Conservation (phyloP, 1,139 yeast genomes). For the Candida tropicalis region DNA sequence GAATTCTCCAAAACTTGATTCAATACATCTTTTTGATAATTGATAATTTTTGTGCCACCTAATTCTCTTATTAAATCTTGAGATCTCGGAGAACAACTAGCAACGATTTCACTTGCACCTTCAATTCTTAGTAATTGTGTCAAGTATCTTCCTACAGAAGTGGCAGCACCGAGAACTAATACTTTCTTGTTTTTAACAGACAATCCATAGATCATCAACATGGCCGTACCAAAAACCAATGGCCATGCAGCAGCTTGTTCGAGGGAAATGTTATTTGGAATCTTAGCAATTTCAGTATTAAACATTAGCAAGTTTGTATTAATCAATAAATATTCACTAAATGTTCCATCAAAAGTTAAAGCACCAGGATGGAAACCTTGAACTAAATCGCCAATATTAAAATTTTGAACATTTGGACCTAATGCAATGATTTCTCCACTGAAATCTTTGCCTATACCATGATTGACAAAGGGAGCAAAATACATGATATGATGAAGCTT, state of each 20-base stretch:
- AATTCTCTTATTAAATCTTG: conserved; percentile 40
- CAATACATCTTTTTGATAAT: conserved; percentile 38
- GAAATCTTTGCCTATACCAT: conserved; percentile 68
- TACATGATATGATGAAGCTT: conserved; percentile 43
- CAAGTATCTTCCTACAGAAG: conserved; percentile 64
- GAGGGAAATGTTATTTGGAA: conserved; percentile 50
- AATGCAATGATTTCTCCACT: conserved; percentile 63
- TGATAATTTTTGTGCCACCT: conserved; percentile 56
- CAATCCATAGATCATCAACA: conserved; percentile 32
- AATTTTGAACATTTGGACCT: conserved; percentile 39
- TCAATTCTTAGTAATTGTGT: conserved; percentile 57
- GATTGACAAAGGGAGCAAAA: conserved; percentile 8
- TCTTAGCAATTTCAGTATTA: conserved; percentile 38
- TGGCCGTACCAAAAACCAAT: conserved; percentile 59
- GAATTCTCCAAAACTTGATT: conserved; percentile 26
- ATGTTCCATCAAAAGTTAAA: conserved; percentile 52
- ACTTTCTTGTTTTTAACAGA: conserved; percentile 28
- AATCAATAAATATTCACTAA: conserved; percentile 44
- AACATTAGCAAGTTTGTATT: conserved; percentile 24
- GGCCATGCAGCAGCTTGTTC: conserved; percentile 64
- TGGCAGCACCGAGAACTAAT: conserved; percentile 70
- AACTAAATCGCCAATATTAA: conserved; percentile 63
- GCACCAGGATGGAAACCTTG: conserved; percentile 52
- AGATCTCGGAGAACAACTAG: conserved; percentile 35
- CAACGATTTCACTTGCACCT: conserved; percentile 47